A percentile compares a stretch with the other conserved stretches of the same genome.
Conservation (phyloP, 2,329 filamentous ascomycete genomes). For the Pestalotiopsis sp. region DNA sequence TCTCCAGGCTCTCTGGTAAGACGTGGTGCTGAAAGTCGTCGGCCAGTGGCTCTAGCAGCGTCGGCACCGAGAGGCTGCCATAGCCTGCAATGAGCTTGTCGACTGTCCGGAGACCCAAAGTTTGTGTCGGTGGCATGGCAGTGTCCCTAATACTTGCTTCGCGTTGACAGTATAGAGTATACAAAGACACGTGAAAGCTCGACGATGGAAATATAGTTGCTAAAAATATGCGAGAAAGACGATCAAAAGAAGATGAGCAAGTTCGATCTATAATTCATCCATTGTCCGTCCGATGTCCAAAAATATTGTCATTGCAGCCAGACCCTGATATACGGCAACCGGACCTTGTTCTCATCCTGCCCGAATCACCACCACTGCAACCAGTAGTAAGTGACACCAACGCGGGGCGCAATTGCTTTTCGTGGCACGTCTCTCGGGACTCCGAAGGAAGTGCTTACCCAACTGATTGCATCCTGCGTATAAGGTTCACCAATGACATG, state of each 20-base stretch:
- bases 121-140: slow-evolving; percentile 4
- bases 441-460: background rate
- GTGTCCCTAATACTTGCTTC: background rate
- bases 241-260: background rate
- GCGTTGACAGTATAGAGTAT: background rate
- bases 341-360: background rate
- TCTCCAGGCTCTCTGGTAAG: slow-evolving; percentile 40
- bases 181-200: background rate
- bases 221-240: background rate
- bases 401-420: background rate
- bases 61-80: slow-evolving; percentile 37
- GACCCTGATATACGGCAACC: background rate
- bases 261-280: too few species aligned
- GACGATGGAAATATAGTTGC: too few species aligned
- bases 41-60: slow-evolving; percentile 37
- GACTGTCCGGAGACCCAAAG: slow-evolving; percentile 19
- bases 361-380: background rate
- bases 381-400: background rate
- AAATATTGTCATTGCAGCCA: background rate
- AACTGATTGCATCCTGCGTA: background rate
- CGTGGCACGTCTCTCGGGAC: background rate
- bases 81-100: slow-evolving; percentile 39
- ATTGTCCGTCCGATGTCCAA: background rate
- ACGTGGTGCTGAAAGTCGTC: slow-evolving; percentile 41
- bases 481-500: background rate